These are phyloP conservation scores for Mortierella antarctica DNA, from an alignment of 192 early-diverging fungal genomes.

Conservation along the genomic window DNA sequence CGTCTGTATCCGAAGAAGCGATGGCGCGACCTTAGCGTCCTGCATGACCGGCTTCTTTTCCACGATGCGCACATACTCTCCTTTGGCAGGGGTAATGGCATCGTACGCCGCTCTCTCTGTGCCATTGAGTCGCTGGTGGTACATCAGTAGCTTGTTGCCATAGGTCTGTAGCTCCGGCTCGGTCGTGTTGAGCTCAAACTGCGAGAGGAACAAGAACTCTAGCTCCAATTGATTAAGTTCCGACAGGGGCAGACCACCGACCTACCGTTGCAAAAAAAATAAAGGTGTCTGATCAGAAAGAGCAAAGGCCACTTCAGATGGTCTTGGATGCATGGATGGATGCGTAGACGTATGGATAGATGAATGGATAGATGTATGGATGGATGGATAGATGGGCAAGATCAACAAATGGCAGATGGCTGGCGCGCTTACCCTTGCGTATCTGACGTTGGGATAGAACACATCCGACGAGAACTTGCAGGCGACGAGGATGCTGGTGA, in stretches of 20 bases:
- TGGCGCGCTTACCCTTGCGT: slow-evolving; percentile 64
- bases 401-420: background rate
- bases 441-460: slow-evolving; percentile 78
- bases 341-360: background rate
- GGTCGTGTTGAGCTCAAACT: slow-evolving; percentile 77
- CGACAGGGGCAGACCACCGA: slow-evolving; percentile 74
- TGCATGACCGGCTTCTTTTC: slow-evolving; percentile 40
- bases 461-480: slow-evolving; percentile 82
- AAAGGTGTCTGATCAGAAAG: background rate
- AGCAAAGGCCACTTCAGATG: background rate
- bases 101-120: slow-evolving; percentile 36
- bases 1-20: slow-evolving; percentile 21
- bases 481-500: slow-evolving; percentile 77
- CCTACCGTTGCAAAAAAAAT: slow-evolving; percentile 45
- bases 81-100: slow-evolving; percentile 44
- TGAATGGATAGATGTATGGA: slow-evolving; percentile 16
- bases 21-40: slow-evolving; percentile 12
- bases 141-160: slow-evolving; percentile 69
- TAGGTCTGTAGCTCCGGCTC: slow-evolving; percentile 69
- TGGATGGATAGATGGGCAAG: background rate
- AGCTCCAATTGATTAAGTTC: slow-evolving; percentile 83
- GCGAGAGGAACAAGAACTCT: slow-evolving; percentile 76
- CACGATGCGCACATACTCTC: slow-evolving; percentile 24
- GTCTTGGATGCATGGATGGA: slow-evolving; percentile 7
- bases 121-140: slow-evolving; percentile 51